A percentile compares a stretch with the other conserved stretches of the same genome.
Evolutionary conservation across 352 stramenopile genomes (phyloP).

Genomic region (Pythium aquatile): DNA sequence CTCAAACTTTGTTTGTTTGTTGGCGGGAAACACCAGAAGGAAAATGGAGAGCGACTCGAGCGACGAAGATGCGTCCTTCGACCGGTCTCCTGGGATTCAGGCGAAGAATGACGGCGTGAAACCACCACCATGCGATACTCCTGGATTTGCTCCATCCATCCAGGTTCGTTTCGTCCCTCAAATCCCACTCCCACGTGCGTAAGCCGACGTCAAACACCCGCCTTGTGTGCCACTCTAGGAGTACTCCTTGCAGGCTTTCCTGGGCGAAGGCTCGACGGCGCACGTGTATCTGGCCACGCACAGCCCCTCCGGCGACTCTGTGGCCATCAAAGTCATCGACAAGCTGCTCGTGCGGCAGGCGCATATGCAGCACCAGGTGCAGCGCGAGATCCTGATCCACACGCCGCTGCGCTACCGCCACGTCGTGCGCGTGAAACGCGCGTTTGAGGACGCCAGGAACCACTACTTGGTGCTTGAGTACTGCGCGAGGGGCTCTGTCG

Average conservation of each 20-base stretch:
- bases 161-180: not conserved
- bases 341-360: conserved; percentile 65
- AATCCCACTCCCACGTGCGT: not conserved
- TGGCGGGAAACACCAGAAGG: not conserved
- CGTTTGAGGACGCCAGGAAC: conserved; percentile 77
- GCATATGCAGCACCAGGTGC: conserved; percentile 56
- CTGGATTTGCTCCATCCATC: not conserved
- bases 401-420: conserved; percentile 50
- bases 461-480: conserved; percentile 77
- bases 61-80: not conserved
- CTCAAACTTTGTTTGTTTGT: conserved; percentile 1
- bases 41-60: not conserved
- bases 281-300: conserved; percentile 73
- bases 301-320: conserved; percentile 26
- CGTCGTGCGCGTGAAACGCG: conserved; percentile 53
- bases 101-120: not conserved
- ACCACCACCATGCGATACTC: not conserved
- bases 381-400: conserved; percentile 74
- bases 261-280: conserved; percentile 71
- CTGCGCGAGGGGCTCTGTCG: conserved; percentile 53
- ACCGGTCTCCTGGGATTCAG: not conserved
- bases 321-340: conserved; percentile 86
- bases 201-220: not conserved
- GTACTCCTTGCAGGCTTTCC: conserved; percentile 70
- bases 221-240: conserved; percentile 38